Evolutionary conservation across 345 rosid genomes (phyloP).

Genomic region (Hibiscus syriacus): DNA sequence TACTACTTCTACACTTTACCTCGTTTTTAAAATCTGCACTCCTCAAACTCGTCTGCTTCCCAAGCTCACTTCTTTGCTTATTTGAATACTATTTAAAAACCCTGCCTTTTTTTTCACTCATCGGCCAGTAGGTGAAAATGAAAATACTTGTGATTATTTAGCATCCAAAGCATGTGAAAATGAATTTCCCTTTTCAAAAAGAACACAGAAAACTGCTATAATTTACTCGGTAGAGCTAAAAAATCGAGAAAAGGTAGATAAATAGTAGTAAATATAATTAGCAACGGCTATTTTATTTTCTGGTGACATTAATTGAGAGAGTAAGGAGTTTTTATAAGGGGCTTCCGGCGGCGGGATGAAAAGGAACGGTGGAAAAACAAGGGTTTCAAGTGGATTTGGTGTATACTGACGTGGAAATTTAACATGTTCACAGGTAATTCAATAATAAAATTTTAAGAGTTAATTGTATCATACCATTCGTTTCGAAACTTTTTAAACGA

Average conservation of each 20-base stretch:
- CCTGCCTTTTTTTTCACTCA: background rate
- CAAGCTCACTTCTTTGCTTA: background rate
- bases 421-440: background rate
- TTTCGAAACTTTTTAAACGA: no score
- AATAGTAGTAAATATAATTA: constrained; percentile 3
- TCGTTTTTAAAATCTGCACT: constrained; percentile 20
- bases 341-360: no score
- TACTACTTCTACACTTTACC: background rate
- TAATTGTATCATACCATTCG: no score
- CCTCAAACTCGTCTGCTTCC: background rate
- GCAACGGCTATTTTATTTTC: background rate
- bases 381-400: background rate
- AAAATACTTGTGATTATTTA: constrained; percentile 10
- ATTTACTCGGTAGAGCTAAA: no score
- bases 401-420: constrained; percentile 8
- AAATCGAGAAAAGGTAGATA: background rate
- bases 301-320: constrained; percentile 10
- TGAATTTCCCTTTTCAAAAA: background rate
- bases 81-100: background rate
- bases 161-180: constrained; percentile 11
- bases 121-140: background rate
- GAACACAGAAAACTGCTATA: background rate
- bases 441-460: no score
- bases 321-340: background rate
- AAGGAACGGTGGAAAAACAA: background rate